Base-by-base conservation (phyloP, 805 yeast species). In the Nakazawaea holstii region DNA sequence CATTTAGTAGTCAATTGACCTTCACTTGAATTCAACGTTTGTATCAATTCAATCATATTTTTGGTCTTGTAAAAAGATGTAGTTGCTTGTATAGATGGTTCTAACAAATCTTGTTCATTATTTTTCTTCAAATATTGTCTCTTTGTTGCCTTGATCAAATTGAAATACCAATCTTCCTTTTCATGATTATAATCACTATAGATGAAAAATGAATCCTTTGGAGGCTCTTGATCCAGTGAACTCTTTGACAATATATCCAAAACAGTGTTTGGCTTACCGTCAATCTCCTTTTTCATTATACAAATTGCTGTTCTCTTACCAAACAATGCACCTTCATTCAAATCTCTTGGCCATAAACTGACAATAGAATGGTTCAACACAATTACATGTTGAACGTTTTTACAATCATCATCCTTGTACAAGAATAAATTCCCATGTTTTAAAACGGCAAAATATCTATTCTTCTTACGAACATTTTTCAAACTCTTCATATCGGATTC, bases 141-240 rank as follows among this genome's bases (percentile, higher is more conserved):
- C 50, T 84, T 85, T 0, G 92, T 77, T 1, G 95, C 95, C 48
- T 83, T 72, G n/a, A 92, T 72, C 46, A 94, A 69, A 0, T 87
- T 82, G 64, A 89, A 90, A 61, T 92, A 94, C 86, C 97, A 83
- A 61, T 92, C 96, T 63, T 94, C 99, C 58, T 92, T 92, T 41
- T 84, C 90, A 48, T 75, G 75, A 54, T 90, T 88, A 42, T 80
- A 74, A 55, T 89, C 95, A 39, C 84, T 77, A 62, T 89, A 87
- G 3, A 92, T 64, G 61, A 76, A 92, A 56, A 77, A 77, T 1
- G 70, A 58, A 6, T 59, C 59, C 36, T 58, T 61, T 17, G 76
- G 74, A 4, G 72, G 66, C 28, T 40, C 47, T 15, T 30, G 39
- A 7, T 48, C 51, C 11, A 27, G 37, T 32, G 55, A 61, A 10